Percentiles rank a stretch among this genome's conserved stretches.
Conservation (phyloP, 148 eudicot genomes). For the Tetragonia tetragonoides region DNA sequence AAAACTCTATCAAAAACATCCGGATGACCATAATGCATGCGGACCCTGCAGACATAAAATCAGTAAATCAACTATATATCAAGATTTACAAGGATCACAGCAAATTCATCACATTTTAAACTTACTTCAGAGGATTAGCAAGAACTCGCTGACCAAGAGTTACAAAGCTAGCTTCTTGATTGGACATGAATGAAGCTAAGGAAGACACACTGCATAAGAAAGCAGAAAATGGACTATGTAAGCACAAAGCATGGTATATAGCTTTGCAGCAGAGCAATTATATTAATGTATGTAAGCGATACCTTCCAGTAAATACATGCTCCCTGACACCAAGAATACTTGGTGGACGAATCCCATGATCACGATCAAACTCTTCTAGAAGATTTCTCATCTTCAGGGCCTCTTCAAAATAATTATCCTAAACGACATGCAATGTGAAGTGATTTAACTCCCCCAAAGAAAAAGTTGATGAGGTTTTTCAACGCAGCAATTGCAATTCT, state of each 20-base stretch:
- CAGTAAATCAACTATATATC: slow-evolving; percentile 8
- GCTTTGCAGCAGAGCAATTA: not conserved
- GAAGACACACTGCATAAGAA: slow-evolving; percentile 86
- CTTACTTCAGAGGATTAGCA: slow-evolving; percentile 96
- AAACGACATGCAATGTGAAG: slow-evolving; percentile 14
- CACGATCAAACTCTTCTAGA: slow-evolving; percentile 76
- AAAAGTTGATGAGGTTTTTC: not conserved
- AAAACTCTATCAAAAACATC: slow-evolving; percentile 98
- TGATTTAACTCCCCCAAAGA: not conserved
- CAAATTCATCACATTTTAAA: slow-evolving; percentile 2
- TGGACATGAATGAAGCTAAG: slow-evolving; percentile 96
- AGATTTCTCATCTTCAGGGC: slow-evolving; percentile 99
- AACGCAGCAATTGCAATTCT: not conserved
- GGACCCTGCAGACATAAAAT: slow-evolving; percentile 56
- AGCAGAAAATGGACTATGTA: slow-evolving; percentile 19
- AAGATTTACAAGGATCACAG: not conserved
- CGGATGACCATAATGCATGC: slow-evolving; percentile 99
- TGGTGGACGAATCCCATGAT: slow-evolving; percentile 81
- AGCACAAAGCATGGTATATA: not conserved
- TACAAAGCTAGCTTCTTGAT: slow-evolving; percentile 93
- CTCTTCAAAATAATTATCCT: slow-evolving; percentile 99
- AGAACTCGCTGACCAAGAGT: slow-evolving; percentile 99
- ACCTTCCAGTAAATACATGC: slow-evolving; percentile 99
- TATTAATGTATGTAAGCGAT: slow-evolving; percentile 9
- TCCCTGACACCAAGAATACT: slow-evolving; percentile 98